Base-by-base conservation (phyloP, 2,329 filamentous ascomycete species). In the Reticulascus tulasneorum region DNA sequence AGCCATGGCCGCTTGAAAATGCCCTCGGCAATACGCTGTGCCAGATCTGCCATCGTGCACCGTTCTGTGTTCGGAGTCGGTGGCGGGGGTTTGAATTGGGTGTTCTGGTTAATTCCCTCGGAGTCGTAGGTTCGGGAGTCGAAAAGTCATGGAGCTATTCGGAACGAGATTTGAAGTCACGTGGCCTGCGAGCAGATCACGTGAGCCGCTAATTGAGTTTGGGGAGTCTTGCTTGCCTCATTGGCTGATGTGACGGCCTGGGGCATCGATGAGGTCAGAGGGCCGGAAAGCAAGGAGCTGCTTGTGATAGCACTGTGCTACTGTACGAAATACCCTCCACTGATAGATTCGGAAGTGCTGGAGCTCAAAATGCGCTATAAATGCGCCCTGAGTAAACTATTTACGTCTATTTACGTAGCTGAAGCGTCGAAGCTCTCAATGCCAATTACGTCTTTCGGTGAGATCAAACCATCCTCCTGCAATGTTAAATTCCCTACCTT, bases 1-100 rank as follows among this genome's bases (percentile, higher is more conserved):
- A 97, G 79, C 86, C 86, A 95, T 52, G 91, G 90, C 58, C 89
- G 82, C 74, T 84, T 84, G 61, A 80, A 60, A 60, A 96, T 46
- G 44, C 42, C 38, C 23, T 46, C 41, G 38, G 44, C 44, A 26
- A 46, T 29, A 32, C 40, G 35, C 38, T 42, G 22, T 56, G 84
- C 78, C 66, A 75, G 79, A 58, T 79, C 76, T 63, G 81, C 83
- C 83, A 87, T 85, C 62, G 59, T 77, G 52, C n/a, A n/a, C 50
- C 48, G 48, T 48, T 37, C 34, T 43, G 45, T 44, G 46, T 50
- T 53, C 47, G 42, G 40, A 53, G 54, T 51, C 51, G 47, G 49
- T 46, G 48, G 36, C 43, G 32, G 33, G 40, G 38, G 38, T 33
- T 38, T n/a, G n/a, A n/a, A n/a, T n/a, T n/a, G n/a, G n/a, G n/a